These are phyloP conservation scores for Elsinoe fawcettii DNA, from an alignment of 2,329 filamentous ascomycete species.

Conservation along the genomic window DNA sequence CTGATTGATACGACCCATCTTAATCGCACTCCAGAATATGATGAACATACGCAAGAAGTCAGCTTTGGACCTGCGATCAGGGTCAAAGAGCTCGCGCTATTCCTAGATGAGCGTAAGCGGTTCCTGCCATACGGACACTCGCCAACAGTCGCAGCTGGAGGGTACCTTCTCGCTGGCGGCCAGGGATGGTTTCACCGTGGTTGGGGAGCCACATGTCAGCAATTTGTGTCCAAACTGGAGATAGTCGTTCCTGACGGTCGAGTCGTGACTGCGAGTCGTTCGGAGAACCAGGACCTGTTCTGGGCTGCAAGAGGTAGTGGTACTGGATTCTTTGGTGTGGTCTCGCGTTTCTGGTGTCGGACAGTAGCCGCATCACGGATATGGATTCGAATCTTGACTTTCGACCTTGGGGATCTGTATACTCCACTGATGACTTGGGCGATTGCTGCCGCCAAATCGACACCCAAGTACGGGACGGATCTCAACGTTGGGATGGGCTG, in stretches of 20 bases:
- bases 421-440: neutral
- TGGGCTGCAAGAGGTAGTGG: slow-evolving; percentile 47
- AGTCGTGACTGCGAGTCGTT: slow-evolving; percentile 40
- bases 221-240: slow-evolving; percentile 24
- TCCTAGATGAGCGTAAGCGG: neutral
- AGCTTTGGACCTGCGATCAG: neutral
- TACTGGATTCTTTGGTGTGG: slow-evolving; percentile 36
- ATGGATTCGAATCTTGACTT: neutral
- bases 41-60: neutral
- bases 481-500: neutral
- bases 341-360: slow-evolving; percentile 6
- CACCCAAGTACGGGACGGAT: neutral
- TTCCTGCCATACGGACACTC: neutral
- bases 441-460: neutral
- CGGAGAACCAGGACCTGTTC: slow-evolving; percentile 43
- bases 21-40: neutral
- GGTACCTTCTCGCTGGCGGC: neutral
- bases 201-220: neutral
- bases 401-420: neutral
- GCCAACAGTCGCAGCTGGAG: neutral
- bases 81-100: neutral
- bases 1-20: neutral
- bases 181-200: slow-evolving; percentile 1
- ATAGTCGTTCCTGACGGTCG: slow-evolving; percentile 46
- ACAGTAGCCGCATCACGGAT: neutral